A percentile compares a stretch with the other conserved stretches of the same genome.
phyloP scores from a whole-genome alignment of 306 rosid species.

The Adenanthera pavonina region DNA sequence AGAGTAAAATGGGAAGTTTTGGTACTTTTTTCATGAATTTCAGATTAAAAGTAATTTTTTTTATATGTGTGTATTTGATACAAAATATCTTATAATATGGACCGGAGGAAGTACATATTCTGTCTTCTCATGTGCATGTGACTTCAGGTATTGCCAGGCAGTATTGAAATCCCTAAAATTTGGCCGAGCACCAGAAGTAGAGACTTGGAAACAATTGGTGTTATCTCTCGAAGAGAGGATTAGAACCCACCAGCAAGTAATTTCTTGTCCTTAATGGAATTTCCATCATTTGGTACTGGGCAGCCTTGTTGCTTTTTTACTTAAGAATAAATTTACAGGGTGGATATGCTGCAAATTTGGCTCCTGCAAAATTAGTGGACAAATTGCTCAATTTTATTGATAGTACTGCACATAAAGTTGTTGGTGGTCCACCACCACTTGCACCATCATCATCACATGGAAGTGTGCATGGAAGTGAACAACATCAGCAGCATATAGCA shows the following conservation, averaged over 20 bases:
- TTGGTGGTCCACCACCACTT: conserved; percentile 90
- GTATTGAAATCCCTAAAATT: conserved; percentile 78
- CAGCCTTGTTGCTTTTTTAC: conserved; percentile 26
- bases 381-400: conserved; percentile 90
- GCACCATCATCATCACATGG: conserved; percentile 73
- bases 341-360: conserved; percentile 82
- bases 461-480: conserved; percentile 58
- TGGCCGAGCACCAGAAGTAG: conserved; percentile 85
- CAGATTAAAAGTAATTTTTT: too few species aligned
- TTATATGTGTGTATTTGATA: too few species aligned
- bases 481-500: conserved; percentile 49
- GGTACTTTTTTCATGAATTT: too few species aligned
- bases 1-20: too few species aligned
- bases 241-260: conserved; percentile 84
- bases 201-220: conserved; percentile 77
- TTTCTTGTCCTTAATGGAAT: conserved; percentile 28
- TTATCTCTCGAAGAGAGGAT: conserved; percentile 91
- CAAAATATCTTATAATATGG: too few species aligned
- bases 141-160: conserved; percentile 82
- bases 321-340: conserved; percentile 58
- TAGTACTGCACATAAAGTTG: conserved; percentile 93
- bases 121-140: conserved; percentile 34
- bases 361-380: conserved; percentile 80
- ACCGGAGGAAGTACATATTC: too few species aligned
- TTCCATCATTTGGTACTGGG: conserved; percentile 27